Percentiles rank a stretch among this genome's conserved stretches.
Evolutionary conservation across 225 moss, liverwort and hornwort species (phyloP).

Genomic region (Bryoerythrophyllum caledonicum): DNA sequence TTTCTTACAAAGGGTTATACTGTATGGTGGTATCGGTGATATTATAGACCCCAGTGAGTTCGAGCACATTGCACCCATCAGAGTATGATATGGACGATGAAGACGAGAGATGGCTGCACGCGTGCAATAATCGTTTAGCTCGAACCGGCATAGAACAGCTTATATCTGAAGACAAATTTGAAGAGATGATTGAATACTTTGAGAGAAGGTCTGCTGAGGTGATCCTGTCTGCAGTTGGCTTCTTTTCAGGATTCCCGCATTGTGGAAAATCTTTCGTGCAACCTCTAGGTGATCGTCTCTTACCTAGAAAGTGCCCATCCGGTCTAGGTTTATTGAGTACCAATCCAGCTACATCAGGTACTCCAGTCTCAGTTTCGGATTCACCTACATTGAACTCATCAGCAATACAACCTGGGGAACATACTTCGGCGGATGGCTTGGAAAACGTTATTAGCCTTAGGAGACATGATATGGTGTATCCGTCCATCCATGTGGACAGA

Average conservation of each 20-base stretch:
- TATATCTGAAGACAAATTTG: slow-evolving; percentile 68
- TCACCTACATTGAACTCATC: background rate
- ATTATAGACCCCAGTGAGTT: slow-evolving; percentile 33
- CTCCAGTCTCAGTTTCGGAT: slow-evolving; percentile 20
- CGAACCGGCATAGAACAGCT: slow-evolving; percentile 39
- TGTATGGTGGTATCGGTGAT: too few species aligned
- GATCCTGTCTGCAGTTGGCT: slow-evolving; percentile 22
- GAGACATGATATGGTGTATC: too few species aligned
- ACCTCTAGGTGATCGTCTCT: slow-evolving; percentile 7
- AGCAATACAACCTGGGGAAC: too few species aligned
- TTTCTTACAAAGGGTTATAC: slow-evolving; percentile 11
- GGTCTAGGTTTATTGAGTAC: slow-evolving; percentile 25
- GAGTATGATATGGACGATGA: slow-evolving; percentile 78
- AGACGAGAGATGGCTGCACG: slow-evolving; percentile 67
- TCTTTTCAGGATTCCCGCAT: slow-evolving; percentile 14
- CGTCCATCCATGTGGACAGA: too few species aligned
- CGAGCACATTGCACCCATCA: slow-evolving; percentile 38
- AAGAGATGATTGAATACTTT: slow-evolving; percentile 69
- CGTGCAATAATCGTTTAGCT: slow-evolving; percentile 45
- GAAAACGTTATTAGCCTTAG: background rate
- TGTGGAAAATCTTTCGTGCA: slow-evolving; percentile 23
- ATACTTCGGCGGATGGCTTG: too few species aligned
- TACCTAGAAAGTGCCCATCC: slow-evolving; percentile 26
- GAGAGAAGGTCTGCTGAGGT: slow-evolving; percentile 54
- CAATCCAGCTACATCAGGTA: slow-evolving; percentile 21